Percentiles rank a stretch among this genome's conserved stretches.
Conservation (phyloP, 2,329 filamentous ascomycete species). For the Aspergillus intermedius region DNA sequence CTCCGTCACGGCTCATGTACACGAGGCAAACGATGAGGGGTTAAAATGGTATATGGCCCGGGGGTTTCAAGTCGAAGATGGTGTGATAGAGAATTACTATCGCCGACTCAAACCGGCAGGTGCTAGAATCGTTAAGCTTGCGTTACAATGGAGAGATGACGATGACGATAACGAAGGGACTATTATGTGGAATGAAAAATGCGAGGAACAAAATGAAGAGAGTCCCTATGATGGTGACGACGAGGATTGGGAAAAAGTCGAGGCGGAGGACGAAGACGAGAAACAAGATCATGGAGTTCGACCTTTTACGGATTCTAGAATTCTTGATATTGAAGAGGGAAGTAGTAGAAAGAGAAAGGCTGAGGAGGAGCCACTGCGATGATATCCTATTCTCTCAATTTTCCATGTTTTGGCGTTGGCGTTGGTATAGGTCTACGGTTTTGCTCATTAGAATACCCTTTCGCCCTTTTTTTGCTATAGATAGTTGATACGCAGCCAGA, state of each 20-base stretch:
- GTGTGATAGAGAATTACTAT: slow-evolving; percentile 53
- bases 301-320: slow-evolving; percentile 26
- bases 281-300: slow-evolving; percentile 26
- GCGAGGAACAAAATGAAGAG: slow-evolving; percentile 4
- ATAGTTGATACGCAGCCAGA: too few relatives aligned
- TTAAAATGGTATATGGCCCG: slow-evolving; percentile 55
- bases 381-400: slow-evolving; percentile 8
- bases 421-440: slow-evolving; percentile 9
- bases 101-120: slow-evolving; percentile 50
- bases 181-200: background rate
- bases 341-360: slow-evolving; percentile 24
- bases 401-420: slow-evolving; percentile 6
- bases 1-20: slow-evolving; percentile 56
- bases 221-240: slow-evolving; percentile 25
- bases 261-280: slow-evolving; percentile 29
- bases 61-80: slow-evolving; percentile 48
- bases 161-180: slow-evolving; percentile 3
- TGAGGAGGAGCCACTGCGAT: slow-evolving; percentile 19
- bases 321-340: slow-evolving; percentile 20
- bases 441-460: background rate
- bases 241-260: slow-evolving; percentile 40
- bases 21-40: slow-evolving; percentile 56
- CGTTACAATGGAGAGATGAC: slow-evolving; percentile 25
- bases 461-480: too few relatives aligned
- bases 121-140: slow-evolving; percentile 46